Evolutionary conservation across 768 basidiomycete species (phyloP), one percentile per base, ranked within the genome.

Genomic region (Paxillus ammoniavirescens): DNA sequence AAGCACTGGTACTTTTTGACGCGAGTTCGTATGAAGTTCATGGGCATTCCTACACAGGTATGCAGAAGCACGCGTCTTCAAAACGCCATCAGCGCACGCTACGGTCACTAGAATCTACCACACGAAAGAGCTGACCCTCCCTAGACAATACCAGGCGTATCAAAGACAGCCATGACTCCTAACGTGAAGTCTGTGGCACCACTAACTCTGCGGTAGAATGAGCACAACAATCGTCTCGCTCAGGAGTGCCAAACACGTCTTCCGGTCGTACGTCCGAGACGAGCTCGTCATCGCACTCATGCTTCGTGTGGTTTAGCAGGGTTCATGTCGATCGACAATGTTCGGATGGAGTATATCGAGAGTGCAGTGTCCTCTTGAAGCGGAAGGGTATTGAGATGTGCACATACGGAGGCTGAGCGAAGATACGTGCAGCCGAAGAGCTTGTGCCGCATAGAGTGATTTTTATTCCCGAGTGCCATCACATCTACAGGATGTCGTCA

Each of bases 331-430:
- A 21, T 21, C 21, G 21, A 21, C 21, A 3, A 85, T 77, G 58
- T 81, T 81, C 3, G 87, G 89, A 60, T 91, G 87, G 2, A 95
- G 74, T 9, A 95, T 89, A 62, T 93, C 89, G 45, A 96, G 82
- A 2, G 95, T 98, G 73, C 98, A 98, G 70, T 98, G 96, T 1
- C 96, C 96, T 3, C 94, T 93, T 1, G 87, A 86, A 0, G 96
- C 93, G 7, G 91, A 90, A 28, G 78, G 75, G 17, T 8, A 31
- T 33, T 4, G 26, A 6, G 5, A 15, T 8, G 31, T 26, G 28
- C 18, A 30, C 21, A 44, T 23, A 36, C 9, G 33, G 45, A 44
- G 42, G 26, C 7, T 9, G 14, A 12, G 17, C 6, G 43, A 30
- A 5, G 23, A 55, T 21, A 69, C 82, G 52, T 60, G 89, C 91